Percentiles rank a stretch among this genome's conserved stretches.
These are phyloP conservation scores for Celoporthe dispersa DNA, from an alignment of 2,329 filamentous ascomycete species.

Conservation along the genomic window DNA sequence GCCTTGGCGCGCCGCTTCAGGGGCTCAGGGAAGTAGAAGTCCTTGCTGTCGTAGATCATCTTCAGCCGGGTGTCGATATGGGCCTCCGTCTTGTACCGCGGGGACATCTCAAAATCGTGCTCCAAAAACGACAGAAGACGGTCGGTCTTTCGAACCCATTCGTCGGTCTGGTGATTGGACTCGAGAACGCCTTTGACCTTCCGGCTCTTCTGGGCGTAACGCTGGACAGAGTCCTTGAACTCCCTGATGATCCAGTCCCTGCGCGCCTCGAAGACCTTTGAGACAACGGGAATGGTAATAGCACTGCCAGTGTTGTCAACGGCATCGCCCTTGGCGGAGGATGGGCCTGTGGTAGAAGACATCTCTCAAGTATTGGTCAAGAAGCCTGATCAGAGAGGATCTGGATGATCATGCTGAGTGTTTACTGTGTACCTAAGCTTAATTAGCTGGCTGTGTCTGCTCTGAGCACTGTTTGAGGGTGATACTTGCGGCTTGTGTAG, in stretches of 20 bases:
- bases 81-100: not conserved
- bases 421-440: not conserved
- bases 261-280: not conserved
- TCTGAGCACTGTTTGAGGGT: not conserved
- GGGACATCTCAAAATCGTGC: conserved; percentile 9
- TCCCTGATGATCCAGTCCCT: conserved; percentile 4
- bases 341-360: not conserved
- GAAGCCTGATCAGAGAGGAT: not conserved
- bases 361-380: not conserved
- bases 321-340: not conserved
- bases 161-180: not conserved
- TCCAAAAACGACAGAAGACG: conserved; percentile 10
- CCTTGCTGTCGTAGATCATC: not conserved
- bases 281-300: not conserved
- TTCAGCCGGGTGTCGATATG: not conserved
- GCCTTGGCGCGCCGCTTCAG: conserved; percentile 15
- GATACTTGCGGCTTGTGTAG: not conserved
- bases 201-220: conserved; percentile 5
- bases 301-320: not conserved
- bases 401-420: not conserved
- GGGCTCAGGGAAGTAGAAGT: conserved; percentile 14
- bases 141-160: not conserved
- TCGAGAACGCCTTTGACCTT: not conserved
- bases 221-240: not conserved
- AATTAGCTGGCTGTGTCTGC: not conserved